Evolutionary conservation across 1,284 basidiomycete species (phyloP).

Genomic region (Microbotryum violaceum): DNA sequence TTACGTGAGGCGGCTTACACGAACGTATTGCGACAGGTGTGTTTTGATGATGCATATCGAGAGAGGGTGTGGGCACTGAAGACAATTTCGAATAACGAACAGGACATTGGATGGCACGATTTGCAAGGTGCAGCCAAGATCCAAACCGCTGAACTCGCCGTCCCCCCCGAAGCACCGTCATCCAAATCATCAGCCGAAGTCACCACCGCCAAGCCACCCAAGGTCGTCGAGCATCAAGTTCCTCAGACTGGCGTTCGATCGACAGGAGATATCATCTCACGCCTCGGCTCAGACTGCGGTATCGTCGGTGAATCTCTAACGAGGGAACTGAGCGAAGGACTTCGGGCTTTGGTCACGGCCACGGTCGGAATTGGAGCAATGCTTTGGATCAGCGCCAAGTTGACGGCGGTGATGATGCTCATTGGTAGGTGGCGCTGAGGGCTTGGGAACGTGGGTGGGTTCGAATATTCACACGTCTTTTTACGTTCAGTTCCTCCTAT

Average conservation of each 20-base stretch:
- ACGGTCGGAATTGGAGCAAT: conserved; percentile 89
- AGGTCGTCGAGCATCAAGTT: too few relatives aligned
- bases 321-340: conserved; percentile 82
- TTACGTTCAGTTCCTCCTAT: conserved; percentile 81
- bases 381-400: conserved; percentile 85
- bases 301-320: conserved; percentile 93
- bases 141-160: too few relatives aligned
- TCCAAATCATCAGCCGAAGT: not conserved
- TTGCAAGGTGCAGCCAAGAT: conserved; percentile 25
- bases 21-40: conserved; percentile 72
- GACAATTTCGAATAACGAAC: not conserved
- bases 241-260: conserved; percentile 78
- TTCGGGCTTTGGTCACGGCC: conserved; percentile 79
- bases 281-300: conserved; percentile 83
- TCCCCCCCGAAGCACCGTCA: conserved; percentile 2
- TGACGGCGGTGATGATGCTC: conserved; percentile 86
- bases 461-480: conserved; percentile 80
- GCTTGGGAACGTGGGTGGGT: conserved; percentile 41
- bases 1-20: conserved; percentile 75
- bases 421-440: conserved; percentile 7
- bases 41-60: not conserved
- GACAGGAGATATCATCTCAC: conserved; percentile 86
- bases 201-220: not conserved
- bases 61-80: not conserved
- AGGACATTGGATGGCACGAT: conserved; percentile 37